Evolutionary conservation across 805 yeast genomes (phyloP), one percentile per base, ranked within the genome.

Genomic region (Debaryomyces maramus): DNA sequence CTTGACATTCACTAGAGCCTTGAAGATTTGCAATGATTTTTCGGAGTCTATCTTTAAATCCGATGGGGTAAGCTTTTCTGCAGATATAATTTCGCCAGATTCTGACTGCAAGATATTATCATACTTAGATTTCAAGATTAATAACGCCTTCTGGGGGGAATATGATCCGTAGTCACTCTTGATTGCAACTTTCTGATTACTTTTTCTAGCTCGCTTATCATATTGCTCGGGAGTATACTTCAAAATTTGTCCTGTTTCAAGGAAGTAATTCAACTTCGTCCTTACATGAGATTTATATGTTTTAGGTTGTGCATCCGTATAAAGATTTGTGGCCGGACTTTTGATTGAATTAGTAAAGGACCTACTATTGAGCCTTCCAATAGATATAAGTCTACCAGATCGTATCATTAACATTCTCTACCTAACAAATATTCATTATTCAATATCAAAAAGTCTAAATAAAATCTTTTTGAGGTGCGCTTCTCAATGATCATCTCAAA

Each of bases 51-150:
- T 45, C 8, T 43, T 46, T 35, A 70, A 47, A 36, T 62, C 65
- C 8, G 39, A 40, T 2, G 63, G 48, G 6, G 37, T 41, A 14
- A 67, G 44, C 16, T 44, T 44, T 14, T 54, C 50, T n/a, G 63
- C 32, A 24, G 55, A 43, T 16, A 68, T 47, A 2, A 32, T 34
- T 11, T 53, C 44, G 6, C 70, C 70, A 6, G 52, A 35, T 2
- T 38, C 42, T 27, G 58, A 53, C 11, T 55, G 56, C 13, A 70
- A 48, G 6, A 47, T 40, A 29, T 45, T 48, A 36, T 66, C 71
- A 43, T 58, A 67, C 37, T 56, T 63, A 19, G 60, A 46, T 38
- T 53, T 51, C 26, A 69, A 47, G 6, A 62, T 37, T 27, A 58
- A 45, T 6, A 68, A 50, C 4, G 63, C 61, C 38, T 60, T 52